Percentiles rank a stretch among this genome's conserved stretches.
Conservation (phyloP, 495 filamentous ascomycete species). For the Trichoderma virens region DNA sequence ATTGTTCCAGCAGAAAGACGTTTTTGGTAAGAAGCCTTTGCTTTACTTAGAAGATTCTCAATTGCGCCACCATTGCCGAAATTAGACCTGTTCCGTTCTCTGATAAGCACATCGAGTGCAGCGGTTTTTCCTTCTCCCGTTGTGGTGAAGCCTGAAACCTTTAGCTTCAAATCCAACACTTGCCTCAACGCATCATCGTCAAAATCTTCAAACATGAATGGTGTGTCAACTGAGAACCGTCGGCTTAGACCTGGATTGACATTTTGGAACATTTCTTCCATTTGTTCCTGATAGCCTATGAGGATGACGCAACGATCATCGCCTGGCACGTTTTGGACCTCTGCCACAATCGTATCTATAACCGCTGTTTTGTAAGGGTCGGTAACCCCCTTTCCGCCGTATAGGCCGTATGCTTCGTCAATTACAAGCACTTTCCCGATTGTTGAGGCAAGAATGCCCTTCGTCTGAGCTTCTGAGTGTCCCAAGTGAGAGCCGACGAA, state of each 20-base stretch:
- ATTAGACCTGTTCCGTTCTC: slow-evolving; percentile 47
- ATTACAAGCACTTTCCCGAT: slow-evolving; percentile 70
- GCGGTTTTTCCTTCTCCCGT: slow-evolving; percentile 34
- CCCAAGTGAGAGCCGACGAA: slow-evolving; percentile 60
- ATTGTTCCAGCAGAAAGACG: slow-evolving; percentile 27
- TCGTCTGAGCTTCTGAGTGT: slow-evolving; percentile 62
- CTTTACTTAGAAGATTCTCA: slow-evolving; percentile 53
- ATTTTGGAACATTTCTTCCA: slow-evolving; percentile 71
- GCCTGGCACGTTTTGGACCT: slow-evolving; percentile 67
- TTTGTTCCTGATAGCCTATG: slow-evolving; percentile 69
- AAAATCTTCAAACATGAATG: slow-evolving; percentile 69
- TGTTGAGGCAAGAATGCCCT: slow-evolving; percentile 57
- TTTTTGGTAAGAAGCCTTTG: slow-evolving; percentile 53
- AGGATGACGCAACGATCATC: slow-evolving; percentile 74
- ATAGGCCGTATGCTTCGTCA: slow-evolving; percentile 63
- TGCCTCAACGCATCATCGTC: slow-evolving; percentile 44
- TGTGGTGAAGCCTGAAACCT: slow-evolving; percentile 35
- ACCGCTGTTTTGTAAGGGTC: slow-evolving; percentile 60
- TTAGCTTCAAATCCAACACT: slow-evolving; percentile 54
- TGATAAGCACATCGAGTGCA: slow-evolving; percentile 42
- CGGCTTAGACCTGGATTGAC: slow-evolving; percentile 68
- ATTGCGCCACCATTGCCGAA: slow-evolving; percentile 59
- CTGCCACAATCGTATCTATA: slow-evolving; percentile 74
- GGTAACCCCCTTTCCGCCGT: slow-evolving; percentile 19
- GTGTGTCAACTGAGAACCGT: slow-evolving; percentile 57